phyloP scores from a whole-genome alignment of 176 grass and related monocot genomes.

The Oryza coarctata region DNA sequence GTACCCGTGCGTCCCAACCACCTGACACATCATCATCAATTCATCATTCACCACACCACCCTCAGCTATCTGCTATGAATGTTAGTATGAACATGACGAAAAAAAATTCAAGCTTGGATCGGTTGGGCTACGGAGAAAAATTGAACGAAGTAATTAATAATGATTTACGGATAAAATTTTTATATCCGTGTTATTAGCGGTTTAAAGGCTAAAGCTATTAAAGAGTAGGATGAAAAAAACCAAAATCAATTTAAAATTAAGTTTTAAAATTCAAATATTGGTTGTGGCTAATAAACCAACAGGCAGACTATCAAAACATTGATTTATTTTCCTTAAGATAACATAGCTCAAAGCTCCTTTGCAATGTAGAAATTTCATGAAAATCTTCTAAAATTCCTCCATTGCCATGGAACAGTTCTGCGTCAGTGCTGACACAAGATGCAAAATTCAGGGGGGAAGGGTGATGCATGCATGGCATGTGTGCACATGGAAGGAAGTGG shows the following conservation, averaged over 20 bases:
- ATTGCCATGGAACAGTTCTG: background rate
- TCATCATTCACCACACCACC: slow-evolving; percentile 1
- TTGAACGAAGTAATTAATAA: no score
- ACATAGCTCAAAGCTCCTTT: background rate
- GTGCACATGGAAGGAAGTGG: background rate
- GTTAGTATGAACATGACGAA: background rate
- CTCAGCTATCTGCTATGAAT: background rate
- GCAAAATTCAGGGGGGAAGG: background rate
- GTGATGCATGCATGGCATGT: background rate
- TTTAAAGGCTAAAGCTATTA: no score
- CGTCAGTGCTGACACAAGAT: slow-evolving; percentile 17
- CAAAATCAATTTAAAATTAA: no score
- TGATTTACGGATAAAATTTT: no score
- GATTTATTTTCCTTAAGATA: background rate
- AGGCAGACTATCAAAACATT: background rate
- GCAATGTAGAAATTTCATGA: background rate
- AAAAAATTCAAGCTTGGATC: background rate
- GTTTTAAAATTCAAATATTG: no score
- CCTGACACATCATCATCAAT: slow-evolving; percentile 46
- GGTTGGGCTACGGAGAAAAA: no score
- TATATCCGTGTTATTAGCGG: no score
- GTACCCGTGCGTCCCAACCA: slow-evolving; percentile 87
- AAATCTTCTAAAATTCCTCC: background rate
- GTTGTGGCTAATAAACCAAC: background rate
- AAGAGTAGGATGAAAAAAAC: no score